Conservation (phyloP, 441 rosid species). For the Euphorbia neoarborescens region DNA sequence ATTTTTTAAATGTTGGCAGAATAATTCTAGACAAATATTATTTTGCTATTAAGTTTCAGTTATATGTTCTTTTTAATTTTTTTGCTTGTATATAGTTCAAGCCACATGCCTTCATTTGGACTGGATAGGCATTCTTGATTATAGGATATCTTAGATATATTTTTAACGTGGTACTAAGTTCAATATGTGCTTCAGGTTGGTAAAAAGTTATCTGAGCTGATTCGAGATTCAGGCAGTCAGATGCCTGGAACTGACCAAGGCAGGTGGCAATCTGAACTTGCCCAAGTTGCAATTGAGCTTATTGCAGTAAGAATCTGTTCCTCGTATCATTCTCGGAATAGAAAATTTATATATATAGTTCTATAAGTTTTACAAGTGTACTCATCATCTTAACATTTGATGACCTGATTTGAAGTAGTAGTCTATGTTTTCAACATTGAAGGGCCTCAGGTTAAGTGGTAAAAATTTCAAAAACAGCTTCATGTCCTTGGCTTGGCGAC, state of each 20-base stretch:
- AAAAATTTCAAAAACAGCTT: background rate
- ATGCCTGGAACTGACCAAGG: conserved; percentile 74
- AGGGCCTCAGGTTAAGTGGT: background rate
- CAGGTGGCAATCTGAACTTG: conserved; percentile 95
- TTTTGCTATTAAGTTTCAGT: background rate
- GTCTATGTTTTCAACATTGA: background rate
- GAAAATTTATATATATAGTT: background rate
- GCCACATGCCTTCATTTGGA: background rate
- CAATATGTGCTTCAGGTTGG: conserved; percentile 61
- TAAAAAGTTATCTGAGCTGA: conserved; percentile 85
- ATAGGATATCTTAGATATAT: background rate
- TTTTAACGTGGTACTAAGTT: conserved; percentile 3
- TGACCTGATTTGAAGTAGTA: background rate
- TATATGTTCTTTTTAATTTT: background rate
- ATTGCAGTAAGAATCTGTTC: conserved; percentile 52
- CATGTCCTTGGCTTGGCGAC: background rate
- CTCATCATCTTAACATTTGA: background rate
- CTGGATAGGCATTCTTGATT: background rate
- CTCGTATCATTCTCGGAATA: background rate
- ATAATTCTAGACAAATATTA: no score
- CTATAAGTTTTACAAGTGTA: no score
- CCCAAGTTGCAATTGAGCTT: conserved; percentile 94
- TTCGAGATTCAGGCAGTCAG: conserved; percentile 89
- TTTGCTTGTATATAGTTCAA: background rate
- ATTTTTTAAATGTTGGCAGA: no score